Percentiles rank a stretch among this genome's conserved stretches.
Evolutionary conservation across 345 rosid species (phyloP).

Genomic region (Linum usitatissimum): DNA sequence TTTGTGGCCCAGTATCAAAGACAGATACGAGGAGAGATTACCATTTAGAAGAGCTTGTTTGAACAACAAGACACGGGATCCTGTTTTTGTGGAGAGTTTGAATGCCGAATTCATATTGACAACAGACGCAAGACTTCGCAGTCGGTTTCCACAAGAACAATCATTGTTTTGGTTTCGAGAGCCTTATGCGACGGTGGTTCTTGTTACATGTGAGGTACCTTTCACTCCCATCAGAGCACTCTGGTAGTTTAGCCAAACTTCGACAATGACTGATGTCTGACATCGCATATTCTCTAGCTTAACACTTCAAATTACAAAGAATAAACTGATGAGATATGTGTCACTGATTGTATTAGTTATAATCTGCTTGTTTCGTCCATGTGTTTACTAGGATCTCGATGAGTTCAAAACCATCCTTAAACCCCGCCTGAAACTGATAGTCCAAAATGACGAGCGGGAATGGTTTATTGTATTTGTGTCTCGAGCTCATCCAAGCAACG

Average conservation of each 20-base stretch:
- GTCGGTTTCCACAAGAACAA: conserved; percentile 88
- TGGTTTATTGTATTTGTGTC: conserved; percentile 96
- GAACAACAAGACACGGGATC: conserved; percentile 83
- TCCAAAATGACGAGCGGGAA: conserved; percentile 85
- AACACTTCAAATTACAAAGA: background rate
- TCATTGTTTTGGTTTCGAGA: conserved; percentile 80
- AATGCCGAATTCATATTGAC: conserved; percentile 76
- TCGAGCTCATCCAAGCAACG: conserved; percentile 84
- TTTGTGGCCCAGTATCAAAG: conserved; percentile 79
- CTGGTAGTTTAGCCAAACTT: background rate
- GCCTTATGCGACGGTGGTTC: conserved; percentile 82
- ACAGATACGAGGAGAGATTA: conserved; percentile 51
- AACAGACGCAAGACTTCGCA: conserved; percentile 82
- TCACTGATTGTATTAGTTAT: conserved; percentile 11
- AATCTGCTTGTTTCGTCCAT: conserved; percentile 1
- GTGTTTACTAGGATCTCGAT: conserved; percentile 63
- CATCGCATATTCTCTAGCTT: background rate
- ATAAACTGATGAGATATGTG: background rate
- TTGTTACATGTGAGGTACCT: conserved; percentile 91
- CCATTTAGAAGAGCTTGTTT: conserved; percentile 64
- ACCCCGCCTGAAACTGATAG: conserved; percentile 82
- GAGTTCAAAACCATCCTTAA: conserved; percentile 91
- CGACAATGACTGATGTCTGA: background rate
- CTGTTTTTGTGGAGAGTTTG: conserved; percentile 68
- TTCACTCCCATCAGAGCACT: background rate